Evolutionary conservation across 768 basidiomycete species (phyloP), one percentile per base, ranked within the genome.

Genomic region (Amanita polypyramis): DNA sequence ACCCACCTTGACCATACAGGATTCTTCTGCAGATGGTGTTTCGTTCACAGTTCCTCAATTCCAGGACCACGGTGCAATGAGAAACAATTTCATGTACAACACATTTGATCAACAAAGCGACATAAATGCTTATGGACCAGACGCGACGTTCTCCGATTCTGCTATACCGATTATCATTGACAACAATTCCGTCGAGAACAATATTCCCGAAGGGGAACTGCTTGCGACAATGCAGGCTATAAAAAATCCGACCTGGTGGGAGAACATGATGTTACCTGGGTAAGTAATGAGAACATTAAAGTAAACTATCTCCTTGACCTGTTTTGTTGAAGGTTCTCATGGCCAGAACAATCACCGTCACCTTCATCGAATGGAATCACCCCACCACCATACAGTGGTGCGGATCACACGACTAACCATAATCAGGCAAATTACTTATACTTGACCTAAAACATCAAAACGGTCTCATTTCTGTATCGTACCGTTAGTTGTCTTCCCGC

Each of bases 251-350:
- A 72, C 66, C 6, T 89, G 79, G 75, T 87, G 83, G 85, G 64
- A 73, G 37, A 83, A 75, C 42, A 82, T 86, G 79, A 83, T 88
- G 85, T 85, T 89, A 82, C 86, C 86, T 32, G 86, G 86, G 81
- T 83, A 60, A 39, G 64, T 45, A 17, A 39, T 54, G 14, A 6
- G n/a, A 10, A 52, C 49, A 25, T 9, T 21, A 7, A 14, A 29
- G 29, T 2, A 30, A 10, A n/a, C 19, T 1, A 3, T 4, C 32
- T 19, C 8, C 43, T 49, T 33, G 45, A 49, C 17, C 39, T 20
- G 42, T 47, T 15, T 32, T 34, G n/a, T 47, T 25, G 27, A 39
- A 66, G 67, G 33, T 65, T 66, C 50, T 63, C 61, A 4, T 69
- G 66, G 67, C 65, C 66, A 9, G 66, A 67, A 50, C 58, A 55